Percentiles rank a stretch among this genome's conserved stretches.
Evolutionary conservation across 2,329 filamentous ascomycete species (phyloP).

Genomic region (Microsporum audouinii): DNA sequence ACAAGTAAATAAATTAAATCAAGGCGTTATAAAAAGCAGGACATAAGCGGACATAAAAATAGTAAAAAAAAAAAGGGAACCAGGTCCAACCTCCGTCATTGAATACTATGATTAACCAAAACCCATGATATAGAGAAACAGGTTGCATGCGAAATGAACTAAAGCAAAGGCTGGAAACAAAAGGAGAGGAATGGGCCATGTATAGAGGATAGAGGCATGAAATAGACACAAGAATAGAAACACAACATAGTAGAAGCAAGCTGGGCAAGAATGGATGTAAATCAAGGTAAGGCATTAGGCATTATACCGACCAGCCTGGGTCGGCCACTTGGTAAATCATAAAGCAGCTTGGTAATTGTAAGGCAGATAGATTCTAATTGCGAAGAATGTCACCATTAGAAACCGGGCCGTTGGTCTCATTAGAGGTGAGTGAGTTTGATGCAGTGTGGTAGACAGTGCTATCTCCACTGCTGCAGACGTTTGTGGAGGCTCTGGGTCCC

Average conservation of each 20-base stretch:
- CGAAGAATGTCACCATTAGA: background rate
- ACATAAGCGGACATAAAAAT: background rate
- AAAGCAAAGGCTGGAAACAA: background rate
- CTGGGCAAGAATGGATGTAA: background rate
- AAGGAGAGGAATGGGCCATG: background rate
- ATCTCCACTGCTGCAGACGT: background rate
- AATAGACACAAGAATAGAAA: background rate
- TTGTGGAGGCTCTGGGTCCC: background rate
- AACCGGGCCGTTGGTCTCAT: background rate
- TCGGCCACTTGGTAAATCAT: background rate
- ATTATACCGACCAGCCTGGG: background rate
- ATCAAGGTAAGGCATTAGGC: background rate
- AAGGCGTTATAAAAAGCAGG: background rate
- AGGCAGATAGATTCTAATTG: background rate
- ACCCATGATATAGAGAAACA: background rate
- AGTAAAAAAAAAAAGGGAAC: background rate
- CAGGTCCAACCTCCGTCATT: background rate
- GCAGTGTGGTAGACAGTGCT: constrained; percentile 1
- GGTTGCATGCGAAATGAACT: background rate
- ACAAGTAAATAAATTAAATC: background rate
- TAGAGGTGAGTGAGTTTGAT: background rate
- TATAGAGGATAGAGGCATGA: background rate
- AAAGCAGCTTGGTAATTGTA: background rate
- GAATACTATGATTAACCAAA: background rate
- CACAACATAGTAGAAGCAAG: background rate